phyloP scores from a whole-genome alignment of 495 filamentous ascomycete species.

The Penicillium salamii region DNA sequence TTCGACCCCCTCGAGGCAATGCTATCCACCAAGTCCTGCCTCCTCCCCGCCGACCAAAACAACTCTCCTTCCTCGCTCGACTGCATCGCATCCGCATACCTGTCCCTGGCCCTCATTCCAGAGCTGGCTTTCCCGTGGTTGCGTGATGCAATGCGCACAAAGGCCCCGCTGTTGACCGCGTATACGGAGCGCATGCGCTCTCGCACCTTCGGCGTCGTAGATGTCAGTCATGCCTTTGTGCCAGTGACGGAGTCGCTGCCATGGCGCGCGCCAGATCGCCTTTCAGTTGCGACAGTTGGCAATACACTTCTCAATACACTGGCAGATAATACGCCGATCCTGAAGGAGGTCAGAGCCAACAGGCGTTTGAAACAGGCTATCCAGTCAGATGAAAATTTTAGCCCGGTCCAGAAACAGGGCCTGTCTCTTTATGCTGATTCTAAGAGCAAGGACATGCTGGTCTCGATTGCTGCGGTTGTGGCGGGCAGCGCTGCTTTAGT shows the following conservation, averaged over 20 bases:
- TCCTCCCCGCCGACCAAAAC: constrained; percentile 42
- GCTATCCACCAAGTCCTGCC: constrained; percentile 52
- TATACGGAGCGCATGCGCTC: constrained; percentile 52
- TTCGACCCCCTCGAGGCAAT: constrained; percentile 66
- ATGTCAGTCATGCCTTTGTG: constrained; percentile 28
- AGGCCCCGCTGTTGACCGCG: constrained; percentile 49
- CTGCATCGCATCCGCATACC: constrained; percentile 74
- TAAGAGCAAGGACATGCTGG: constrained; percentile 34
- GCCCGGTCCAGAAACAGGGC: constrained; percentile 19
- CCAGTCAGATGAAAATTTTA: constrained; percentile 26
- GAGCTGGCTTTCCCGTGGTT: constrained; percentile 73
- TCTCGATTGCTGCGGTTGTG: constrained; percentile 37
- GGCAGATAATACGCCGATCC: constrained; percentile 40
- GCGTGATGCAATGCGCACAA: constrained; percentile 54
- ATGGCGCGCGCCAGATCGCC: constrained; percentile 36
- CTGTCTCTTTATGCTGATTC: constrained; percentile 26
- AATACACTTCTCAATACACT: constrained; percentile 36
- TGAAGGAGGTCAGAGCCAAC: constrained; percentile 36
- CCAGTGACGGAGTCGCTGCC: constrained; percentile 25
- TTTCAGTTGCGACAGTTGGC: constrained; percentile 33
- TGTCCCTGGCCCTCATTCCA: constrained; percentile 68
- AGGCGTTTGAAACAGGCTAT: constrained; percentile 33
- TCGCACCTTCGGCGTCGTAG: constrained; percentile 36
- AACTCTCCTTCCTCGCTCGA: constrained; percentile 60
- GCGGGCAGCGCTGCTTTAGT: constrained; percentile 35